Base-by-base conservation (phyloP, 1,284 basidiomycete species). In the Termitomyces sp. region DNA sequence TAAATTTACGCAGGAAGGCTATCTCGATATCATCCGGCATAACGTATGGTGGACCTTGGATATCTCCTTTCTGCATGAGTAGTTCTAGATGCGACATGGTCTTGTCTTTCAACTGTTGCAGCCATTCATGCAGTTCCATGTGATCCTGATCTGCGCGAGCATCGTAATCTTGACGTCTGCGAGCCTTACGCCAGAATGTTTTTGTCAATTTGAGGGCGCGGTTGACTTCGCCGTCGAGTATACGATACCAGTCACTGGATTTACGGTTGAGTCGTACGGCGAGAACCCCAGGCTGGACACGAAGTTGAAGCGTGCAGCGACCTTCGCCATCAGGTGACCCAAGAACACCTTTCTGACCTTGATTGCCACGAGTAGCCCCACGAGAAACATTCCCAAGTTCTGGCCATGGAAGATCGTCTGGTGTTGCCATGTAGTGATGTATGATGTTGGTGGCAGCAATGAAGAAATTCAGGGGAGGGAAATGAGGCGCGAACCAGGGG, bases 61-160 rank as follows among this genome's bases (percentile, higher is more conserved):
- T 89, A 60, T 89, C 87, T 60, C 86, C 86, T 63, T 88, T 88
- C 65, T 89, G 86, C 83, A 89, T 88, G 59, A 90, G 79, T 1
- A 89, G 73, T 64, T 89, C 86, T 42, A 89, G 75, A 67, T 89
- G 86, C 42, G 85, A 86, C 87, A 89, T 89, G 48, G 84, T 87
- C 68, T 89, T 89, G 69, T 89, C 86, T 67, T 89, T 89, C 59
- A 89, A 73, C 66, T 89, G 86, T 63, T 89, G 86, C 1, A 89
- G 72, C 86, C 86, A 89, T 65, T 89, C 86, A 61, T 89, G 87
- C 21, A 89, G 70, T 64, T 89, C 86, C 87, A 89, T 89, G 62
- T 89, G 86, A 64, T 89, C 87, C 66, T 89, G 87, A 72, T 89
- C 86, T 1, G 86, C 87, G 48, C 84, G 80, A 46, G 84, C 79